Conservation (phyloP, 306 rosid species). For the Medicago ruthenica region DNA sequence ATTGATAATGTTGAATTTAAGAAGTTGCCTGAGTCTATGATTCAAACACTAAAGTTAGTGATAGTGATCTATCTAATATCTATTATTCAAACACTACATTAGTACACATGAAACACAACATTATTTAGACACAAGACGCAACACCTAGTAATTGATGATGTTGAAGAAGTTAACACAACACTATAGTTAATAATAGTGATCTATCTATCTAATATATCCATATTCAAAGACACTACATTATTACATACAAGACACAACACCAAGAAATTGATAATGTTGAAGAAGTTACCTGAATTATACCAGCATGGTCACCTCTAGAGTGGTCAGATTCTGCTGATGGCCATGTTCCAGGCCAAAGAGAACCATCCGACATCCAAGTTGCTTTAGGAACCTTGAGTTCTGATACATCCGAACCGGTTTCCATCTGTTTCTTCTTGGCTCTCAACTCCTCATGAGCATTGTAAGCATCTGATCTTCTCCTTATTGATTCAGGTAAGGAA, state of each 20-base stretch:
- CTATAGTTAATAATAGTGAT: neutral
- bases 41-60: neutral
- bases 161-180: neutral
- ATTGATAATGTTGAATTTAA: neutral
- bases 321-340: slow-evolving; percentile 72
- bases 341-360: slow-evolving; percentile 97
- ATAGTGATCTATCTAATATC: neutral
- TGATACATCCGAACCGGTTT: slow-evolving; percentile 56
- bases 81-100: slow-evolving; percentile 1
- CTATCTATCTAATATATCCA: slow-evolving; percentile 5
- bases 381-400: slow-evolving; percentile 72
- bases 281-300: slow-evolving; percentile 73
- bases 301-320: slow-evolving; percentile 88
- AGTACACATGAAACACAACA: neutral
- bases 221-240: neutral
- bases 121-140: too few species aligned
- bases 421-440: slow-evolving; percentile 80
- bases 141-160: neutral
- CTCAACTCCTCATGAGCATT: slow-evolving; percentile 87
- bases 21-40: neutral
- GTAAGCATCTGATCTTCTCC: slow-evolving; percentile 85
- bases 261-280: neutral
- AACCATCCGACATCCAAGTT: slow-evolving; percentile 93
- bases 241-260: neutral
- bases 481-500: slow-evolving; percentile 79